Evolutionary conservation across 2,329 filamentous ascomycete species (phyloP), one percentile per base, ranked within the genome.

Genomic region (Rutstroemia sp.): DNA sequence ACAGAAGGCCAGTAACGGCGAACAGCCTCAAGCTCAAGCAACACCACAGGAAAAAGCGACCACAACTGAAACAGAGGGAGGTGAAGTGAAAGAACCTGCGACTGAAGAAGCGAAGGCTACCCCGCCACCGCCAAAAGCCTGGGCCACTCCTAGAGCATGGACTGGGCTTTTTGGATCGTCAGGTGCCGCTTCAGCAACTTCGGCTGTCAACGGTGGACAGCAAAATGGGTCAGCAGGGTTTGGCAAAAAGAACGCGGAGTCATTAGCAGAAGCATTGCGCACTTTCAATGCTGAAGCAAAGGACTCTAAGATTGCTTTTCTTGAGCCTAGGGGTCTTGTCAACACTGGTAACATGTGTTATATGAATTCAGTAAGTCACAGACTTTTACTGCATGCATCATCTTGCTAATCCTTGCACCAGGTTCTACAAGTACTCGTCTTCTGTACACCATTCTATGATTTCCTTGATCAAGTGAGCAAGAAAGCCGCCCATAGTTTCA

Each of bases 281-380:
- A 81, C 82, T 27, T 94, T 92, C 70, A 81, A 80, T 53, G 79
- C 82, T 57, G 77, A 78, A 39, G 78, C 79, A 48, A 75, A 79
- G 57, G 73, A 75, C 61, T 71, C 72, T 39, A 89, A 87, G 66
- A 76, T 92, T 63, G 78, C 87, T 18, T 96, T 96, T 68, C 79
- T 99, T 51, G 90, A 97, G 73, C 94, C 94, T 51, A 83, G 92
- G 63, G 94, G 94, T 49, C 80, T 99, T 68, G 88, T 96, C 64
- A 99, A 99, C 73, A 95, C 92, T 42, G 94, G 94, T 50, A 97
- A 99, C 70, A 95, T 97, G 89, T 99, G 94, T 74, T 99, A 99
- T 74, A 97, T 99, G 94, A 99, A 97, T 77, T 96, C 94, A 61
- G 92, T 96, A 79, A 75, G 89, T 75, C 9, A 12, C 9, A 12